phyloP scores from a whole-genome alignment of 2,329 filamentous ascomycete genomes.

The Alternaria angustiovoidea region DNA sequence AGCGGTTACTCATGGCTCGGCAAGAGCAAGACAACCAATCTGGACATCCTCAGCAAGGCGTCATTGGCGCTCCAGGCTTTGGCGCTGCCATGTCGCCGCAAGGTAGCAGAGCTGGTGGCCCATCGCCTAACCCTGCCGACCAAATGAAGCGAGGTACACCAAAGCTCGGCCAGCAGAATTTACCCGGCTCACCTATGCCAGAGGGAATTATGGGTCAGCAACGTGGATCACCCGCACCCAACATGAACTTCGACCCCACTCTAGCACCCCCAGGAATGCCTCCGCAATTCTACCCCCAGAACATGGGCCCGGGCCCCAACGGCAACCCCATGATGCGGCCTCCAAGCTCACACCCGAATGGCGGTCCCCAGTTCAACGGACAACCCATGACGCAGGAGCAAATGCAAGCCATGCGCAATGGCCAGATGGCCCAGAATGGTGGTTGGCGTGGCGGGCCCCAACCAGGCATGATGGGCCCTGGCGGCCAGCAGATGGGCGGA shows the following conservation, averaged over 20 bases:
- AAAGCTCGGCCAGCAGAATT: slow-evolving; percentile 73
- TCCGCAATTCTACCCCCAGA: slow-evolving; percentile 46
- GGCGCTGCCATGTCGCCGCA: slow-evolving; percentile 73
- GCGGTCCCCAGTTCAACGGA: slow-evolving; percentile 62
- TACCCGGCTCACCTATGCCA: slow-evolving; percentile 72
- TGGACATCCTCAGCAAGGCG: slow-evolving; percentile 58
- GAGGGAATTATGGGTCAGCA: slow-evolving; percentile 72
- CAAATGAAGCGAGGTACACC: slow-evolving; percentile 82
- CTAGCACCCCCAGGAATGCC: slow-evolving; percentile 59
- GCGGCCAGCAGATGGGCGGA: slow-evolving; percentile 60
- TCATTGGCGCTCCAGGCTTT: slow-evolving; percentile 64
- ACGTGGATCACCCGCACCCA: slow-evolving; percentile 67
- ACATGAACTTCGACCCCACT: slow-evolving; percentile 59
- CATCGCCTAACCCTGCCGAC: slow-evolving; percentile 79
- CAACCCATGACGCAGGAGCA: slow-evolving; percentile 69
- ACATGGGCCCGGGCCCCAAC: slow-evolving; percentile 35
- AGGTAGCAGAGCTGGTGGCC: slow-evolving; percentile 71
- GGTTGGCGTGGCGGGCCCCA: slow-evolving; percentile 48
- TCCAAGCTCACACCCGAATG: slow-evolving; percentile 56
- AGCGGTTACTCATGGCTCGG: slow-evolving; percentile 82
- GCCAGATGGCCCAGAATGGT: slow-evolving; percentile 49
- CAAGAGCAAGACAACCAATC: slow-evolving; percentile 76
- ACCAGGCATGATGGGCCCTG: slow-evolving; percentile 63
- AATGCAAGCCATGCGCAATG: slow-evolving; percentile 56
- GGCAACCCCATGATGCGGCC: slow-evolving; percentile 64